Base-by-base conservation (phyloP, 441 rosid species). In the Erysimum cheiri region DNA sequence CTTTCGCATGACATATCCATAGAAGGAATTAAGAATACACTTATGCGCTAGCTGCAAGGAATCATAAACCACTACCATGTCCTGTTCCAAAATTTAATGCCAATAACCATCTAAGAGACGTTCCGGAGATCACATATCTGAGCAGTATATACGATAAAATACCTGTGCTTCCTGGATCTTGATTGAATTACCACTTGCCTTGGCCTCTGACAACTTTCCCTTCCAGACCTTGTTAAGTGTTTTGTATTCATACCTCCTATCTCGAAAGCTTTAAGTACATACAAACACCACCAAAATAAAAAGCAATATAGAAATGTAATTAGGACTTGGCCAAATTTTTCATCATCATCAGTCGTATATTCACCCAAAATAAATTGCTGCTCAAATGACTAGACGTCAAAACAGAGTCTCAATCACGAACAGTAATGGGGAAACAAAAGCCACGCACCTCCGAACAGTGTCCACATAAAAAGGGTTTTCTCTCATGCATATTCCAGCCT, bases 1-100 rank as follows among this genome's bases (percentile, higher is more conserved):
- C 99, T 95, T 95, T 83, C 97, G 97, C 99, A 95, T 95, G 82
- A 95, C 99, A 83, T 96, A 96, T 83, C 99, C 99, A 80, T 96
- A 96, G 81, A 92, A 96, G 33, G 99, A 96, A 83, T 96, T 96
- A 75, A 92, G 98, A 17, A 92, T 96, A 72, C 97, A 91, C 80
- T 96, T 96, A 81, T 92, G 99, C 76, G 99, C 98, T 61, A 96
- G 97, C 83, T 96, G 99, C 77, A 96, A 77, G 63, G 99, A 96
- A 84, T 92, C 99, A 77, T 91, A 96, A 74, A 96, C 92, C 78
- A 96, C 96, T 58, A 96, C 97, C 99, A 96, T 88, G 80, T 96
- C 97, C 99, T 95, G 88, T 78, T 78, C 70, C 64, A 71, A 75
- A 60, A 14, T 67, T 67, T 71, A 54, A 74, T 67, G 64, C 13